phyloP scores from a whole-genome alignment of 495 filamentous ascomycete genomes.

The Penicillium ochrochloron region DNA sequence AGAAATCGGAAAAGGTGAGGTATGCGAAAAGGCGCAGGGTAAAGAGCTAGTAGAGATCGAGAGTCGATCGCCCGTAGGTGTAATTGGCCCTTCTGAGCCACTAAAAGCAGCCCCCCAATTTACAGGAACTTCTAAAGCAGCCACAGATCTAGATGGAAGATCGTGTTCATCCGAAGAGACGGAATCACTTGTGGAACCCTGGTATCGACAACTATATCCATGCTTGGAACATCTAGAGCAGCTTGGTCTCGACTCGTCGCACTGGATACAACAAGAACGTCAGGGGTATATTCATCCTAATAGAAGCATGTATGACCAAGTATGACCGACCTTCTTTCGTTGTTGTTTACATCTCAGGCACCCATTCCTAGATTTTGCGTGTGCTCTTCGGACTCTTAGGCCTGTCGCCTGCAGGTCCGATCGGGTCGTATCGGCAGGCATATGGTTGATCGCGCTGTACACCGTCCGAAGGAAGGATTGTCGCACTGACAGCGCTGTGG shows the following conservation, averaged over 20 bases:
- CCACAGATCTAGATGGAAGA: not conserved
- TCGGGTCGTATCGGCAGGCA: not conserved
- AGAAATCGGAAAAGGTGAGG: not conserved
- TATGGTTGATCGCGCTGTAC: not conserved
- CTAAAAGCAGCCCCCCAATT: not conserved
- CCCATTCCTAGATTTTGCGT: slow-evolving; percentile 44
- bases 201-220: not conserved
- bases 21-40: not conserved
- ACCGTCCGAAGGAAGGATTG: not conserved
- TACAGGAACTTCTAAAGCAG: not conserved
- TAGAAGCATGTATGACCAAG: not conserved
- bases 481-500: not conserved
- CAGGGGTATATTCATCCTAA: too few relatives aligned
- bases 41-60: not conserved
- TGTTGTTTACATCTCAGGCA: slow-evolving; percentile 44
- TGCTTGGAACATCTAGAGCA: slow-evolving; percentile 1
- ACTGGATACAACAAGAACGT: not conserved
- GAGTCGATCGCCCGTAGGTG: not conserved
- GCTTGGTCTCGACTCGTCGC: not conserved
- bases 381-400: slow-evolving; percentile 32
- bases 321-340: slow-evolving; percentile 12
- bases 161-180: not conserved
- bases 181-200: not conserved
- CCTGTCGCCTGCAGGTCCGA: not conserved
- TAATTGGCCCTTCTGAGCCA: not conserved